Base-by-base conservation (phyloP, 306 rosid genomes). In the Hylodesmum podocarpum region DNA sequence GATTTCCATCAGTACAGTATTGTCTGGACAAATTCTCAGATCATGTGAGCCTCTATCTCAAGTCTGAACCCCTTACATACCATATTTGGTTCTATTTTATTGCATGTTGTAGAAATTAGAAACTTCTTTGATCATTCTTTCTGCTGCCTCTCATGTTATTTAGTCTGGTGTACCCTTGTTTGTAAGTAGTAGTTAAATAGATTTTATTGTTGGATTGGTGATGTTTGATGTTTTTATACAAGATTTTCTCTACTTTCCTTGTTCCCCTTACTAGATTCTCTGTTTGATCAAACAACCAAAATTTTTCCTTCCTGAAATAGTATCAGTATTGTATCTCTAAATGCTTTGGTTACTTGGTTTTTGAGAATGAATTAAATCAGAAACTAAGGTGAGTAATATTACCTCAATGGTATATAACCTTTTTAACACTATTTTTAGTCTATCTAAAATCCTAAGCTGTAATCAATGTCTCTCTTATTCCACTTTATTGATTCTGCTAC, bases 21-120 rank as follows among this genome's bases (percentile, higher is more conserved):
- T 79, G 92, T 89, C 61, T 95, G 98, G 98, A 89, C 97, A 33
- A 88, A 88, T 69, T 83, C 96, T 81, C 86, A 80, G 72, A 92
- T 95, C 77, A 91, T 91, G 99, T 95, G 63, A 92, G 95, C 81
- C 14, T 80, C 81, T 62, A 6, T 59, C 75, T 14, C 37, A 64
- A 59, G n/a, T n/a, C n/a, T n/a, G n/a, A n/a, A 64, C 58, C 28
- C 49, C 68, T 15, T 18, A 58, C 62, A 14, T 67, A 34, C 80
- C 46, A 62, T 62, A 72, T 83, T 85, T 82, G 67, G 36, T 47
- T 72, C 73, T 72, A 15, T 58, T 31, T 43, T n/a, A n/a, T n/a
- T 70, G 9, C n/a, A 13, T 53, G 68, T 53, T 70, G 15, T 65
- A 28, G 51, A 37, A 53, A 14, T 5, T 34, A 5, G 47, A 9